Percentiles rank a stretch among this genome's conserved stretches.
Conservation (phyloP, 1,284 basidiomycete species). For the Fomitopsis pinicola region DNA sequence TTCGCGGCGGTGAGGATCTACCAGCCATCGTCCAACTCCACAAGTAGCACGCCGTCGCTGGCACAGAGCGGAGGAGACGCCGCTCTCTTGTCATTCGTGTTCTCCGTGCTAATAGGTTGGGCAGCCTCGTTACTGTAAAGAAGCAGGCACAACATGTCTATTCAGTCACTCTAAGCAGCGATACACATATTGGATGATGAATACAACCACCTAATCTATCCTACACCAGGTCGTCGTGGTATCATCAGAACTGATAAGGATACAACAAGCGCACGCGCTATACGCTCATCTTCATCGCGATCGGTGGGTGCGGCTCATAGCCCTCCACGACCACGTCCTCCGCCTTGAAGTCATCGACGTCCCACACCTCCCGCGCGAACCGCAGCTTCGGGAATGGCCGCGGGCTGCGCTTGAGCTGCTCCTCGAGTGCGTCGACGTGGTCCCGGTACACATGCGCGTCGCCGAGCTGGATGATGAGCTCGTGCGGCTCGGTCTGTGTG, state of each 20-base stretch:
- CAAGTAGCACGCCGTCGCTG: not conserved
- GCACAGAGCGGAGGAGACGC: not conserved
- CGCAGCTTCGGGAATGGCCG: constrained; percentile 79
- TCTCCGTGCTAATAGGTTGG: not conserved
- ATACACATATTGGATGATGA: not conserved
- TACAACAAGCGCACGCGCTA: constrained; percentile 24
- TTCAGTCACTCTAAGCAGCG: no score
- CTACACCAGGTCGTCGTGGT: not conserved
- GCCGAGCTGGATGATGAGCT: constrained; percentile 91
- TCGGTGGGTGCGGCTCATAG: constrained; percentile 82
- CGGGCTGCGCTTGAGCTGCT: constrained; percentile 80
- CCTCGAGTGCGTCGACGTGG: constrained; percentile 83
- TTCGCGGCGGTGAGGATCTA: constrained; percentile 8
- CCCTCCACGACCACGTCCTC: constrained; percentile 85
- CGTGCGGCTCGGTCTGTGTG: constrained; percentile 82
- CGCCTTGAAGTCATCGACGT: constrained; percentile 82
- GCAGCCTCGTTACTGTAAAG: no score
- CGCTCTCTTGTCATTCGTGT: not conserved
- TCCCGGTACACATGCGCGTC: constrained; percentile 97
- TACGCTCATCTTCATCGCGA: constrained; percentile 98
- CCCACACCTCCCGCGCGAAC: constrained; percentile 60
- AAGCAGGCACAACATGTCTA: no score
- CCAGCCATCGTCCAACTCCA: not conserved
- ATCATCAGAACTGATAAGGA: not conserved
- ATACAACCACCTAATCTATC: not conserved